phyloP scores from a whole-genome alignment of 164 flowering plant genomes.

The Saururus chinensis region DNA sequence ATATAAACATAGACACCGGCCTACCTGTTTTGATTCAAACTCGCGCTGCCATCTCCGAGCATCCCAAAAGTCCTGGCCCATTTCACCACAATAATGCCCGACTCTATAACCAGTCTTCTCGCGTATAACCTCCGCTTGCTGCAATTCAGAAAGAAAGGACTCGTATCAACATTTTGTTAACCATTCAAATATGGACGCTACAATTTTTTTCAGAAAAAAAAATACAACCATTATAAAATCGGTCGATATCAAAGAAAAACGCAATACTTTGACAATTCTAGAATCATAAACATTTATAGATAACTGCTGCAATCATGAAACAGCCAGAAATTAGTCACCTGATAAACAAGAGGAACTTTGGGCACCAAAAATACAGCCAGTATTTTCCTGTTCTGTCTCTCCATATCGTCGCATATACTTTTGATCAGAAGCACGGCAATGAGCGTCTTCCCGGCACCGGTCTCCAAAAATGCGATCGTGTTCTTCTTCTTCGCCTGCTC shows the following conservation, averaged over 20 bases:
- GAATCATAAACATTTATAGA: background rate
- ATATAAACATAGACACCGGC: background rate
- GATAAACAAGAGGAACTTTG: constrained; percentile 96
- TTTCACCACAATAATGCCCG: constrained; percentile 99
- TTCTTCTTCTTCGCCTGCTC: constrained; percentile 89
- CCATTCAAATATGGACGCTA: background rate
- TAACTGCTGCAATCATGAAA: background rate
- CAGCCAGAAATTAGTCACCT: constrained; percentile 23
- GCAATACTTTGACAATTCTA: too few species aligned
- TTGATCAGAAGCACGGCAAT: constrained; percentile 91
- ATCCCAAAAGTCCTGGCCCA: constrained; percentile 99
- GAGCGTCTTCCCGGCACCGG: constrained; percentile 95
- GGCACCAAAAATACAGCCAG: constrained; percentile 96
- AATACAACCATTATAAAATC: too few species aligned
- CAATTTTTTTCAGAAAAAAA: too few species aligned
- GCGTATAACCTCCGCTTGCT: constrained; percentile 99
- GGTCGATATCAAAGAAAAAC: too few species aligned
- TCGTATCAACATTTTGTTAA: too few species aligned
- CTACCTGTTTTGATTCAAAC: constrained; percentile 89
- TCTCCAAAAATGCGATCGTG: constrained; percentile 97
- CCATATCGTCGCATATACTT: constrained; percentile 49
- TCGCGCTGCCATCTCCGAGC: constrained; percentile 96
- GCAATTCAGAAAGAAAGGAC: constrained; percentile 11
- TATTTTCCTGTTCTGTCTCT: constrained; percentile 57
- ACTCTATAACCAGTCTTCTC: constrained; percentile 75